phyloP scores from a whole-genome alignment of 352 stramenopile species.

The Albugo candida region DNA sequence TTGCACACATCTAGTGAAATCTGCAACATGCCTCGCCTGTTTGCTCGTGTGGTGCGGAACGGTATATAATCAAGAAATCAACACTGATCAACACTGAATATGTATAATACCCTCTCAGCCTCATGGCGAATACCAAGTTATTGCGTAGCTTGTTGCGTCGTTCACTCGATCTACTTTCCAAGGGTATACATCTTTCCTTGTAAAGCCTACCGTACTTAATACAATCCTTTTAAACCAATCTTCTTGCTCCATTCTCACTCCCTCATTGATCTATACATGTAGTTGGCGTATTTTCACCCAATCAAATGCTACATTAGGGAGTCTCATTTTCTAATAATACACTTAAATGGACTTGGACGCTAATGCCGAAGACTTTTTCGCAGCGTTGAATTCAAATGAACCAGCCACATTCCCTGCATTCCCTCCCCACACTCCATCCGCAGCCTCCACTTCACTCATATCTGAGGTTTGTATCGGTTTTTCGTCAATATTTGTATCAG shows the following conservation, averaged over 20 bases:
- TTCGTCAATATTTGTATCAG: background rate
- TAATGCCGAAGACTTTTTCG: slow-evolving; percentile 65
- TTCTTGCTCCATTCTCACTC: too few relatives aligned
- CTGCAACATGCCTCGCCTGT: too few relatives aligned
- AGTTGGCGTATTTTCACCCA: too few relatives aligned
- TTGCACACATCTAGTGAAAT: too few relatives aligned
- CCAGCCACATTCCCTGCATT: slow-evolving; percentile 35
- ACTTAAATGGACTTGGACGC: slow-evolving; percentile 47
- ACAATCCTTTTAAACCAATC: background rate
- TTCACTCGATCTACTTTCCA: slow-evolving; percentile 10
- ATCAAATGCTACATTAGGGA: too few relatives aligned
- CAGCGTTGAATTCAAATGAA: slow-evolving; percentile 42
- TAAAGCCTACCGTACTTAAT: slow-evolving; percentile 4
- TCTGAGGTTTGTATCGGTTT: slow-evolving; percentile 8
- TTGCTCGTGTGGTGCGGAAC: too few relatives aligned
- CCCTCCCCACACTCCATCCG: slow-evolving; percentile 15
- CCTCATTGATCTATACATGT: too few relatives aligned
- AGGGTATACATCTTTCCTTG: slow-evolving; percentile 11
- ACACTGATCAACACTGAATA: too few relatives aligned
- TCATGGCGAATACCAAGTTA: slow-evolving; percentile 76
- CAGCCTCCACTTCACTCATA: background rate
- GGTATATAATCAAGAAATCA: too few relatives aligned
- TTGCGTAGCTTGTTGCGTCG: slow-evolving; percentile 13
- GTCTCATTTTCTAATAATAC: background rate
- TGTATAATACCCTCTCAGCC: slow-evolving; percentile 58